Evolutionary conservation across 106 monocot genomes (phyloP), one percentile per base, ranked within the genome.

Genomic region (Agapanthus africanus): DNA sequence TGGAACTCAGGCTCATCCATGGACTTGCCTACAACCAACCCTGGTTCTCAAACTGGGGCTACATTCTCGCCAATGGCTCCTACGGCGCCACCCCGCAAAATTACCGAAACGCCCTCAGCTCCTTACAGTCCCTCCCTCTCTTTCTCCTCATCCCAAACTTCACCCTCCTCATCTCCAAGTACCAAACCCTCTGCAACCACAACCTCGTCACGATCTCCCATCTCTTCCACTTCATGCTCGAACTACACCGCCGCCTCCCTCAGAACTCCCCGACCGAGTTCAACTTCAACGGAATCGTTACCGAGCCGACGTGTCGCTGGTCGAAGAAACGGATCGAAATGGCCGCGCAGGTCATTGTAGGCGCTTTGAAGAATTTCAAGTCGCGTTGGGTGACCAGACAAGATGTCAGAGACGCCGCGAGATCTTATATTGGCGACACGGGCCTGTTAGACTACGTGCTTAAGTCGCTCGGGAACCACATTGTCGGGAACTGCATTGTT

Each of bases 21-120:
- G 91, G 82, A 27, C 46, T 97, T 0, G 89, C 80, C 39, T 97
- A 89, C 35, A 92, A 89, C 8, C 74, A 81, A 56, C 70, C 97
- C 5, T 97, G 97, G 97, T 97, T 97, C 65, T 72, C 70, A 6
- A 82, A 59, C 11, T 87, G 91, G 91, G 91, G 89, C 27, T 97
- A 97, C 73, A 74, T 67, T 37, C 81, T 89, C 23, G 76, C 82
- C 32, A 82, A 80, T 33, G 85, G 83, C 15, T 83, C 78, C 78
- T 92, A 76, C 27, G 97, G 88, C 25, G 74, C 91, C 60, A 79
- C 83, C 0, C 74, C 51, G 14, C 65, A 87, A 26, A 79, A 79
- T 69, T 87, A 97, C 63, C 77, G 70, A 33, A 79, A 71, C 51
- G 87, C 97, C 13, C 72, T 92, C 11, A 76, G 73, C 36, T 76